Evolutionary conservation across 2,329 filamentous ascomycete genomes (phyloP), one percentile per base, ranked within the genome.

Genomic region (Myriosclerotinia duriaeana): DNA sequence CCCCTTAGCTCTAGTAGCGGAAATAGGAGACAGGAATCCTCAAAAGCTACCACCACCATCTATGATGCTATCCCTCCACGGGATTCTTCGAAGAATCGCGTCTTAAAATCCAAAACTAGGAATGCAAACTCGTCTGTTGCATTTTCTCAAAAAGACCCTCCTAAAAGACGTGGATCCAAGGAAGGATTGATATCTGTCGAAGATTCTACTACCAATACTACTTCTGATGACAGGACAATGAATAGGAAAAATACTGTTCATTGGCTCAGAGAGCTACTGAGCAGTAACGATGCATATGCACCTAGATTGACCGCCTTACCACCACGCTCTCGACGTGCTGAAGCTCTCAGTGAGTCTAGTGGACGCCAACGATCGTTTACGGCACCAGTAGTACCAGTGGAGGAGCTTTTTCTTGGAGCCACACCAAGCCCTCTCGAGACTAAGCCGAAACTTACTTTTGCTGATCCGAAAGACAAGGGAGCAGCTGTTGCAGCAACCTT

Each of bases 181-280:
- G 64, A 60, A 22, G 36, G 22, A n/a, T 44, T 60, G 8, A 60
- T 52, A 20, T 42, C 55, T 44, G 44, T 50, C n/a, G 55, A 46
- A 26, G 62, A 55, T 38, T 50, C 40, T 63, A 34, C 55, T 48
- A 65, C 46, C 15, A 63, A 66, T 3, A 66, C 66, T 15, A 38
- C 68, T 44, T 53, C 65, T 5, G 63, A 68, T 9, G 67, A 69
- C 11, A 70, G 67, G 14, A 64, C 58, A 38, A 40, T 67, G 12
- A 66, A 53, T 40, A 64, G 66, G 12, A 71, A 69, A 30, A 72
- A 69, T 36, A 73, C 71, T 22, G 70, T 75, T 50, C 67, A 72
- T 40, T 76, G 74, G 74, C 67, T 75, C 20, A 72, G 68, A 68
- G 70, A 74, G 44, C 36, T 75, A 46, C 65, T 75, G 34, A 68